Evolutionary conservation across 768 basidiomycete genomes (phyloP).

Genomic region (Xerocomus potaroensis): DNA sequence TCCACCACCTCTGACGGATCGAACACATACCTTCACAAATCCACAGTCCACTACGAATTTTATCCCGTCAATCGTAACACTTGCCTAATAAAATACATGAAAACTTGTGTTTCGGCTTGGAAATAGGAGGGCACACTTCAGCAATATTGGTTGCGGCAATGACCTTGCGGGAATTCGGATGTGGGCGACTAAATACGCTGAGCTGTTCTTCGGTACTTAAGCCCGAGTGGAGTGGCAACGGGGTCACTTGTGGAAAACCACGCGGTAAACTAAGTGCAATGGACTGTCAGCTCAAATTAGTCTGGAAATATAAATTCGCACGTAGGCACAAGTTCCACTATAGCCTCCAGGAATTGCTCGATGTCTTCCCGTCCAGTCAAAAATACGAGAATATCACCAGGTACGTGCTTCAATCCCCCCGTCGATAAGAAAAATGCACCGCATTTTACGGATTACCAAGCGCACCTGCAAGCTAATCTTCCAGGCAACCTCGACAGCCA

Average conservation of each 20-base stretch:
- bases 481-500: slow-evolving; percentile 80
- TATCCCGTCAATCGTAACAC: slow-evolving; percentile 94
- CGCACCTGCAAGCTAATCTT: slow-evolving; percentile 75
- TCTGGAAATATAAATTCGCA: slow-evolving; percentile 24
- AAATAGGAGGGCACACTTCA: slow-evolving; percentile 49
- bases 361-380: slow-evolving; percentile 97
- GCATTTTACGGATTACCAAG: not conserved
- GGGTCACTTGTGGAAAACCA: slow-evolving; percentile 53
- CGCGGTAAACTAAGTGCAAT: slow-evolving; percentile 41
- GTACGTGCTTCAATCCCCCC: slow-evolving; percentile 50
- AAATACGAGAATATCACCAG: slow-evolving; percentile 92
- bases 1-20: not conserved
- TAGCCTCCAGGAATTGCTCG: slow-evolving; percentile 75
- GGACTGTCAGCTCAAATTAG: not conserved
- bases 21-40: slow-evolving; percentile 79
- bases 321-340: slow-evolving; percentile 77
- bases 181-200: slow-evolving; percentile 73
- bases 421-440: not conserved
- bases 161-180: slow-evolving; percentile 79
- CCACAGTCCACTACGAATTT: slow-evolving; percentile 93
- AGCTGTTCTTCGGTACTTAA: slow-evolving; percentile 86
- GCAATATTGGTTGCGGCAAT: slow-evolving; percentile 95
- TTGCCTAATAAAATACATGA: slow-evolving; percentile 52
- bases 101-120: not conserved
- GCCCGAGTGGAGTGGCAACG: slow-evolving; percentile 85